These are phyloP conservation scores for Leonotis leonurus DNA, from an alignment of 257 asterid genomes.

Conservation along the genomic window DNA sequence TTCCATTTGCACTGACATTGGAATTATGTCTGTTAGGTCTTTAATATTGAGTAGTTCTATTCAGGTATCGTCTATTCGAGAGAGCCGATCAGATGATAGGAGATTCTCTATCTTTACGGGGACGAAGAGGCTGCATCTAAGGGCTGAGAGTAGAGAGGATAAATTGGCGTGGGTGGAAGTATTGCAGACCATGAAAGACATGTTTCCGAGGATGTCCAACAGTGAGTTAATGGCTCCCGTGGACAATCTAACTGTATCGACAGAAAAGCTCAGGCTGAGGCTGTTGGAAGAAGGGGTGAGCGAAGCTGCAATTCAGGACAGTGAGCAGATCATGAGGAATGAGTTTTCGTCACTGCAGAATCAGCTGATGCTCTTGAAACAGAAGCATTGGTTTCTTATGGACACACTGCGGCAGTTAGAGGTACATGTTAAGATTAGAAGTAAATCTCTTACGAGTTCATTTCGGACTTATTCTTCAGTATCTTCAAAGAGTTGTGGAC, in stretches of 20 bases:
- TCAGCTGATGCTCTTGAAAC: slow-evolving; percentile 67
- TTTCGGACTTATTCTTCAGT: slow-evolving; percentile 29
- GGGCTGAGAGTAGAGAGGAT: slow-evolving; percentile 87
- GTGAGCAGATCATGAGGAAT: slow-evolving; percentile 71
- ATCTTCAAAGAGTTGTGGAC: slow-evolving; percentile 29
- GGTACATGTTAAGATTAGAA: slow-evolving; percentile 58
- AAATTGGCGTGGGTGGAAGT: slow-evolving; percentile 81
- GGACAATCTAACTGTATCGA: slow-evolving; percentile 56
- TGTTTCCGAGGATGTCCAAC: slow-evolving; percentile 94
- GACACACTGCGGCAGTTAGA: slow-evolving; percentile 90
- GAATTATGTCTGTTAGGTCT: not conserved
- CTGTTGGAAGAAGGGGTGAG: slow-evolving; percentile 64
- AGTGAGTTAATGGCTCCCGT: slow-evolving; percentile 89
- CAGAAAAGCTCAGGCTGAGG: slow-evolving; percentile 69
- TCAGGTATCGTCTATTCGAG: slow-evolving; percentile 86
- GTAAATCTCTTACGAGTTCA: slow-evolving; percentile 30
- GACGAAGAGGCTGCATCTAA: slow-evolving; percentile 81
- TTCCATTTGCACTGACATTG: not conserved
- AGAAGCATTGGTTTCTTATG: slow-evolving; percentile 73
- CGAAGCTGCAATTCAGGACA: slow-evolving; percentile 66
- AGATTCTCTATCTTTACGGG: slow-evolving; percentile 93
- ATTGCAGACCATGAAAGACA: slow-evolving; percentile 78
- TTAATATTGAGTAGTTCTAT: slow-evolving; percentile 20
- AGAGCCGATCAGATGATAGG: slow-evolving; percentile 85
- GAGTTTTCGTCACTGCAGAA: slow-evolving; percentile 78